Percentiles rank a stretch among this genome's conserved stretches.
These are phyloP conservation scores for Hansfordia pulvinata DNA, from an alignment of 2,329 filamentous ascomycete species.

Conservation along the genomic window DNA sequence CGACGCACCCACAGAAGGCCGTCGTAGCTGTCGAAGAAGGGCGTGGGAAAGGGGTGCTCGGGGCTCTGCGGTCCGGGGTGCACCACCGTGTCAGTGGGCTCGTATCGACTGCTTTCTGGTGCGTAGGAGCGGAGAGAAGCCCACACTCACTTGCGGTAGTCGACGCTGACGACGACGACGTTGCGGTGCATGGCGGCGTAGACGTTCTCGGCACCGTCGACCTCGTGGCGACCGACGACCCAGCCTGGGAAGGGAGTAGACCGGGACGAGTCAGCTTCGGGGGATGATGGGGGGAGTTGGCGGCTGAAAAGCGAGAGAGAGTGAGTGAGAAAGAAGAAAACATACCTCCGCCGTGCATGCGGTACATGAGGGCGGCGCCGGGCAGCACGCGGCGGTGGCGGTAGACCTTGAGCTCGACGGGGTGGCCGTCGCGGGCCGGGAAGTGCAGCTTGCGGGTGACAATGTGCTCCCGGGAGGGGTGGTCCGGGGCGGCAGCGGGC, in stretches of 20 bases:
- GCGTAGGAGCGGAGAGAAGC: background rate
- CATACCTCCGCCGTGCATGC: slow-evolving; percentile 22
- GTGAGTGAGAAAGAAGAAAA: background rate
- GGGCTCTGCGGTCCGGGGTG: too few relatives aligned
- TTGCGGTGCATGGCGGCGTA: slow-evolving; percentile 17
- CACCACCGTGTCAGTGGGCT: too few relatives aligned
- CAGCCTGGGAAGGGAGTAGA: slow-evolving; percentile 7
- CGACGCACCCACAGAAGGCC: slow-evolving; percentile 24
- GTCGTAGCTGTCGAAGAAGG: slow-evolving; percentile 35
- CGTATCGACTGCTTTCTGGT: too few relatives aligned
- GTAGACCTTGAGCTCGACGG: slow-evolving; percentile 21
- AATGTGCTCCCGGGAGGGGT: too few relatives aligned
- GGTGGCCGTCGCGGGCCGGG: slow-evolving; percentile 17
- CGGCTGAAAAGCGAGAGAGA: background rate
- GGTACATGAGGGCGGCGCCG: slow-evolving; percentile 14
- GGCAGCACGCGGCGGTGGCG: slow-evolving; percentile 11
- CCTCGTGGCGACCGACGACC: slow-evolving; percentile 18
- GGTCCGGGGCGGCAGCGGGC: too few relatives aligned
- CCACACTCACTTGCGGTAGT: slow-evolving; percentile 19
- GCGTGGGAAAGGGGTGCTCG: slow-evolving; percentile 33
- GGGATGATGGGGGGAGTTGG: too few relatives aligned
- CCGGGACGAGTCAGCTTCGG: slow-evolving; percentile 1
- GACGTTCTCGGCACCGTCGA: slow-evolving; percentile 20
- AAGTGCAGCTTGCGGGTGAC: slow-evolving; percentile 14
- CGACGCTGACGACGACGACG: slow-evolving; percentile 22